phyloP scores from a whole-genome alignment of 192 early-diverging fungal genomes.

The Gryganskiella cystojenkinii region DNA sequence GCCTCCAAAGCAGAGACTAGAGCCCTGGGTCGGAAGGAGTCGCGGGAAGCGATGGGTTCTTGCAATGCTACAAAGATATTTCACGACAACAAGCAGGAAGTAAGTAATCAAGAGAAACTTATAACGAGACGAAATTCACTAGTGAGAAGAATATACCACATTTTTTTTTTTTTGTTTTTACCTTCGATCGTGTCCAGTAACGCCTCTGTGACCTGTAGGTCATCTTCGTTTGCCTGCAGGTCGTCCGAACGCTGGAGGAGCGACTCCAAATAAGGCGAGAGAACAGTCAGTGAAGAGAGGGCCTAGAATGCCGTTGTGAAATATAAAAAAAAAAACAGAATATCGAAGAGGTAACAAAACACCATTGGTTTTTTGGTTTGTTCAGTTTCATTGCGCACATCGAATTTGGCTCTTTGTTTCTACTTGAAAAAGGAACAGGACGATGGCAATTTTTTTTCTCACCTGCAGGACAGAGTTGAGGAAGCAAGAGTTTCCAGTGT shows the following conservation, averaged over 20 bases:
- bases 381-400: slow-evolving; percentile 10
- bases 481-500: slow-evolving; percentile 94
- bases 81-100: slow-evolving; percentile 11
- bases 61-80: slow-evolving; percentile 43
- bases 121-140: too few species aligned
- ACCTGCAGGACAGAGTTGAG: slow-evolving; percentile 93
- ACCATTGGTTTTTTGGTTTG: neutral
- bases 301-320: slow-evolving; percentile 32
- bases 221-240: slow-evolving; percentile 21
- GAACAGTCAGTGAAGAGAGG: slow-evolving; percentile 49
- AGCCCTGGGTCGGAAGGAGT: slow-evolving; percentile 68
- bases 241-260: slow-evolving; percentile 32
- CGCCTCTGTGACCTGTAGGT: slow-evolving; percentile 35
- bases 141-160: too few species aligned
- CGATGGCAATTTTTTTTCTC: slow-evolving; percentile 1
- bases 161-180: too few species aligned
- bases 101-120: too few species aligned
- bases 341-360: neutral
- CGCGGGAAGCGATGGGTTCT: slow-evolving; percentile 34
- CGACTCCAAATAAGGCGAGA: slow-evolving; percentile 54
- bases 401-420: neutral
- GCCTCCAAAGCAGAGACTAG: slow-evolving; percentile 68
- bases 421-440: neutral
- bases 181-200: slow-evolving; percentile 48
- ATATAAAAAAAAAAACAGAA: slow-evolving; percentile 6